Percentiles rank a stretch among this genome's conserved stretches.
Conservation (phyloP, 2,329 filamentous ascomycete genomes). For the Tolypocladium sp. region DNA sequence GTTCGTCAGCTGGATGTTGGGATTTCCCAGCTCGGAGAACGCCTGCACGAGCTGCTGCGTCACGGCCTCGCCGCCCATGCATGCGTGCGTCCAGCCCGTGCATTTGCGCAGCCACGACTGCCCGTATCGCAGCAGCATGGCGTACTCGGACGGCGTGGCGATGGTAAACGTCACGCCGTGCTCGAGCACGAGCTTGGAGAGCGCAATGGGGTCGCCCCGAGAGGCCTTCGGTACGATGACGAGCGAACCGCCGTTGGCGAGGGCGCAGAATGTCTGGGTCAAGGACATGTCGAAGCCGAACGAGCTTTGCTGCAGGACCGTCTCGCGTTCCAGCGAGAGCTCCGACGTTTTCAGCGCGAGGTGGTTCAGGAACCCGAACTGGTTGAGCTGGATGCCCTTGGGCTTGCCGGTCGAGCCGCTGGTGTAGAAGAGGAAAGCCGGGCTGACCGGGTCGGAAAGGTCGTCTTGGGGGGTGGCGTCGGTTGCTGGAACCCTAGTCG, state of each 20-base stretch:
- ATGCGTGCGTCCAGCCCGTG: conserved; percentile 2
- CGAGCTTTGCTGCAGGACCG: conserved; percentile 28
- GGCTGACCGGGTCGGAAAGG: background rate
- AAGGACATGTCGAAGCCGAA: conserved; percentile 32
- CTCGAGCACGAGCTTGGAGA: conserved; percentile 12
- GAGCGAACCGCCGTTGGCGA: conserved; percentile 26
- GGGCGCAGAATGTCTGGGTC: conserved; percentile 23
- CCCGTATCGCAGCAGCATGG: conserved; percentile 9
- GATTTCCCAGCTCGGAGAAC: background rate
- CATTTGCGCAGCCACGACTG: background rate
- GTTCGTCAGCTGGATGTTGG: conserved; percentile 7
- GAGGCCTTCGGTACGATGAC: conserved; percentile 18
- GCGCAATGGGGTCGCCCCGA: conserved; percentile 1
- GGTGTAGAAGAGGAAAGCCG: conserved; percentile 21
- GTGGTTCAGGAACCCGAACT: conserved; percentile 18
- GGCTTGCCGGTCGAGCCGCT: conserved; percentile 23
- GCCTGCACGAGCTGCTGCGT: conserved; percentile 1
- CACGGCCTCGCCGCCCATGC: conserved; percentile 11
- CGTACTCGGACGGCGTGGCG: conserved; percentile 27
- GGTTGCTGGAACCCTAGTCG: background rate
- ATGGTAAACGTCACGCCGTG: conserved; percentile 22
- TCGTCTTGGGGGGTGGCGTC: conserved; percentile 2
- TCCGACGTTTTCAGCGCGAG: conserved; percentile 12
- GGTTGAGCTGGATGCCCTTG: conserved; percentile 28
- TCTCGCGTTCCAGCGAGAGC: conserved; percentile 12